These are phyloP conservation scores for Stenocarpella maydis DNA, from an alignment of 2,329 filamentous ascomycete genomes.

Conservation along the genomic window DNA sequence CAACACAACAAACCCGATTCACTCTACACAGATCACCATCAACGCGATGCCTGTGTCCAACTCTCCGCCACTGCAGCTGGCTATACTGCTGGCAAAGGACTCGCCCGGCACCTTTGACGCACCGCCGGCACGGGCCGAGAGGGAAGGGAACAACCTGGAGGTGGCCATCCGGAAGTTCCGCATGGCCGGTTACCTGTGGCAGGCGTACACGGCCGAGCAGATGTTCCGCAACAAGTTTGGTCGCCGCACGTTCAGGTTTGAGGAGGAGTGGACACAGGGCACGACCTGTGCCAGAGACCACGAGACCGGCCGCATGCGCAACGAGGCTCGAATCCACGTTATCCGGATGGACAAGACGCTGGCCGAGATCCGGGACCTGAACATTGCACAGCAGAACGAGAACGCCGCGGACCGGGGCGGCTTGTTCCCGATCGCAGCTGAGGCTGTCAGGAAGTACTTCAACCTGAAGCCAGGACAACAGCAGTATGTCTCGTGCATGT, in stretches of 20 bases:
- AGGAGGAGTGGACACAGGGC: constrained; percentile 93
- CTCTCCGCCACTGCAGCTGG: constrained; percentile 86
- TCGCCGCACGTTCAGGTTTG: constrained; percentile 85
- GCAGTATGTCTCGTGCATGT: constrained; percentile 85
- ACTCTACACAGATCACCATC: constrained; percentile 81
- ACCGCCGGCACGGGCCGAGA: constrained; percentile 75
- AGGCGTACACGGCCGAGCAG: constrained; percentile 95
- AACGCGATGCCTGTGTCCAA: constrained; percentile 85
- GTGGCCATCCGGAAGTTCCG: constrained; percentile 88
- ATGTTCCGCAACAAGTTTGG: constrained; percentile 92
- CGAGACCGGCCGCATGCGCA: constrained; percentile 77
- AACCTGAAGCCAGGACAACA: constrained; percentile 78
- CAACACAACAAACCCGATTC: constrained; percentile 71
- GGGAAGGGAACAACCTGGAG: constrained; percentile 83
- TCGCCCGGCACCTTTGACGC: constrained; percentile 88
- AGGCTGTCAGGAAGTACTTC: constrained; percentile 83
- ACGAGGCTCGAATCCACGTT: constrained; percentile 89
- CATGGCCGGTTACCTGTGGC: constrained; percentile 96
- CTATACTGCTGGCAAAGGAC: constrained; percentile 86
- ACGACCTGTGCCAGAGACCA: constrained; percentile 80
- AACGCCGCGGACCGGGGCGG: constrained; percentile 75
- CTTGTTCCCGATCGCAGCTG: constrained; percentile 78
- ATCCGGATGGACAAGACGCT: constrained; percentile 85
- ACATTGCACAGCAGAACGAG: constrained; percentile 79
- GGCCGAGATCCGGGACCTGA: constrained; percentile 79